Conservation (phyloP, 2,329 filamentous ascomycete species). For the Thermothelomyces thermophilus region DNA sequence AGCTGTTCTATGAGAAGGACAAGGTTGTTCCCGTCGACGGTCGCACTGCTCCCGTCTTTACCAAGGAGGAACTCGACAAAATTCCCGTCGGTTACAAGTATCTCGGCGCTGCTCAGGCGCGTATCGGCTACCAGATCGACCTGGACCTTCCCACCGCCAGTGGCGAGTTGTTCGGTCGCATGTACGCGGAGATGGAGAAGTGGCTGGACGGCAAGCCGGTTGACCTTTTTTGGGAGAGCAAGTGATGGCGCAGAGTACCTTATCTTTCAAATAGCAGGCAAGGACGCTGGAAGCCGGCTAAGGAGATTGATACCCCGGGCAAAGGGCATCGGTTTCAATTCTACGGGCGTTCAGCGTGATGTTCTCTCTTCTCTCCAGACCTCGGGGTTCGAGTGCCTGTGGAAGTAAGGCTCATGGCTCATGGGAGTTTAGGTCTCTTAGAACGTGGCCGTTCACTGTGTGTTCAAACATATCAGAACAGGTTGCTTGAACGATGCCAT, state of each 20-base stretch:
- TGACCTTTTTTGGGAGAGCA: conserved; percentile 22
- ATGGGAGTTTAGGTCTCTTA: too few species aligned
- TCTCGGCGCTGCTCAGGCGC: conserved; percentile 41
- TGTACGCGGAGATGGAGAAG: conserved; percentile 39
- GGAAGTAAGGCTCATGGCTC: too few species aligned
- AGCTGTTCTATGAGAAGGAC: conserved; percentile 46
- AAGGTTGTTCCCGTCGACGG: conserved; percentile 42
- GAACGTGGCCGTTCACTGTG: too few species aligned
- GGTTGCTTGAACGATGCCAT: too few species aligned
- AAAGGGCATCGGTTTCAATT: too few species aligned
- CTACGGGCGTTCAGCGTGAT: too few species aligned
- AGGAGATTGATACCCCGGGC: background rate
- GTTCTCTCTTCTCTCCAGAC: too few species aligned
- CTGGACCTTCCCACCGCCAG: conserved; percentile 35
- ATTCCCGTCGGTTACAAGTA: conserved; percentile 42
- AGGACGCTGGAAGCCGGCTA: background rate
- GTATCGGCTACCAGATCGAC: conserved; percentile 40
- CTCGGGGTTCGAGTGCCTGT: too few species aligned
- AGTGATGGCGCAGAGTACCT: background rate
- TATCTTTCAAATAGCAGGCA: background rate
- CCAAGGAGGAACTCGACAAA: conserved; percentile 31
- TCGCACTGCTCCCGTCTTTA: conserved; percentile 33
- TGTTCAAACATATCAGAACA: too few species aligned
- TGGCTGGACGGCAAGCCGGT: conserved; percentile 32
- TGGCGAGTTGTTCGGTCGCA: conserved; percentile 30